phyloP scores from a whole-genome alignment of 2,329 filamentous ascomycete species.

The Hymenoscyphus albidus region DNA sequence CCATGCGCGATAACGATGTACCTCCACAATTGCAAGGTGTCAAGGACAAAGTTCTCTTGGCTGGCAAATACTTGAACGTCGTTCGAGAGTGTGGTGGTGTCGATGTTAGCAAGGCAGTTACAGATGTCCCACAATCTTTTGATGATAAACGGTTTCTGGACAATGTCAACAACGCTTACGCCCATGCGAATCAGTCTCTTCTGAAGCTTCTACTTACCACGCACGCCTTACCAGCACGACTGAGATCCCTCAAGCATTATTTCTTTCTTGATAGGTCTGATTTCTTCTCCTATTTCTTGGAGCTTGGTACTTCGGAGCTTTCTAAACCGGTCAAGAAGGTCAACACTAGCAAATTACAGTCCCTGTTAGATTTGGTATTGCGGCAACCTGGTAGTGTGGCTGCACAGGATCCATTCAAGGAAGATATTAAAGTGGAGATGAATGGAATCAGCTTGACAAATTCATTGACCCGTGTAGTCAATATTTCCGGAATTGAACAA shows the following conservation, averaged over 20 bases:
- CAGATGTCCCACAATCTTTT: slow-evolving; percentile 86
- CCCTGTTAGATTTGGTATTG: slow-evolving; percentile 81
- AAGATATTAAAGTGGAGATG: slow-evolving; percentile 97
- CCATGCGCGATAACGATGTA: slow-evolving; percentile 84
- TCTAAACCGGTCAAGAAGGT: slow-evolving; percentile 84
- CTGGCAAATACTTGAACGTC: slow-evolving; percentile 96
- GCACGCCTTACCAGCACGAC: slow-evolving; percentile 79
- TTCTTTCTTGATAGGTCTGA: slow-evolving; percentile 98
- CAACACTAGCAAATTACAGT: slow-evolving; percentile 69
- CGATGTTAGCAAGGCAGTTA: slow-evolving; percentile 82
- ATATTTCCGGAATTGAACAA: slow-evolving; percentile 91
- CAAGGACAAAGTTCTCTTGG: slow-evolving; percentile 90
- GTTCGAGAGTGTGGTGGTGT: slow-evolving; percentile 96
- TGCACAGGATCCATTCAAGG: slow-evolving; percentile 93
- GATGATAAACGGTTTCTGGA: slow-evolving; percentile 90
- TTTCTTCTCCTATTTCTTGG: slow-evolving; percentile 97
- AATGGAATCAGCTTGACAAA: slow-evolving; percentile 91
- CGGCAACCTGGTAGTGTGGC: slow-evolving; percentile 95
- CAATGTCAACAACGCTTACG: slow-evolving; percentile 93
- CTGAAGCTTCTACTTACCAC: slow-evolving; percentile 89
- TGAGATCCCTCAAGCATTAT: slow-evolving; percentile 94
- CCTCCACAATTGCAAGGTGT: slow-evolving; percentile 88
- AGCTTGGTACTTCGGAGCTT: slow-evolving; percentile 83
- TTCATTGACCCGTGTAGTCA: slow-evolving; percentile 92
- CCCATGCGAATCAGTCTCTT: slow-evolving; percentile 89